Base-by-base conservation (phyloP, 2,329 filamentous ascomycete species). In the Colletotrichum siamense region DNA sequence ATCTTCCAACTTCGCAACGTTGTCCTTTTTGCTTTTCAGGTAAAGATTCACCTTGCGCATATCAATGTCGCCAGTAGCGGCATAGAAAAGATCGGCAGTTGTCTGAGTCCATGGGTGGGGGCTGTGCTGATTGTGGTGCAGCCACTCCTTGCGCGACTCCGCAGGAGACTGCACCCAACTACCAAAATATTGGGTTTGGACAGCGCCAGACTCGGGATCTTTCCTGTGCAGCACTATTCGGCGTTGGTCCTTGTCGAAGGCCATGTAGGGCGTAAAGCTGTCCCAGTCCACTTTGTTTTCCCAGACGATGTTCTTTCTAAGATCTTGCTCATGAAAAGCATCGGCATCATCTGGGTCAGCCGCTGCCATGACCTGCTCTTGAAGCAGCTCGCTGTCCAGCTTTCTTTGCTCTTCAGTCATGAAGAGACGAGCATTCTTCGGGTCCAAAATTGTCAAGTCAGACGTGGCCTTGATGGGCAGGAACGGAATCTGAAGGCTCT, bases 41-140 rank as follows among this genome's bases (percentile, higher is more conserved):
- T 84, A 84, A 2, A 71, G 59, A 28, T 81, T 80, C 77, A 79
- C 79, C 5, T 73, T 80, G n/a, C 81, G 78, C 4, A 79, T 28
- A 18, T 84, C 80, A 39, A 79, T 52, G 22, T 69, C 34, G 8
- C 75, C 78, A 2, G 59, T 73, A 22, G 71, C 70, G 6, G n/a
- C 26, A n/a, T 80, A 82, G 44, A 80, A 78, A 3, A 71, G 32
- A 32, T 83, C 81, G 2, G 63, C 32, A 15, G 69, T 73, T 24
- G 73, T 62, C 34, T 76, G 75, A 5, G 72, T 76, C 32, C 62
- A 71, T 4, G 61, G 52, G 18, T 77, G 6, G 30, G 52, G n/a
- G 32, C 61, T 76, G 65, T 73, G 66, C 13, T 73, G 57, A n/a
- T 78, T 77, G 66, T 78, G 62, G 22, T 77, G 65, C 30, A 77